phyloP scores from a whole-genome alignment of 805 yeast species.

The Saturnispora saitoi region DNA sequence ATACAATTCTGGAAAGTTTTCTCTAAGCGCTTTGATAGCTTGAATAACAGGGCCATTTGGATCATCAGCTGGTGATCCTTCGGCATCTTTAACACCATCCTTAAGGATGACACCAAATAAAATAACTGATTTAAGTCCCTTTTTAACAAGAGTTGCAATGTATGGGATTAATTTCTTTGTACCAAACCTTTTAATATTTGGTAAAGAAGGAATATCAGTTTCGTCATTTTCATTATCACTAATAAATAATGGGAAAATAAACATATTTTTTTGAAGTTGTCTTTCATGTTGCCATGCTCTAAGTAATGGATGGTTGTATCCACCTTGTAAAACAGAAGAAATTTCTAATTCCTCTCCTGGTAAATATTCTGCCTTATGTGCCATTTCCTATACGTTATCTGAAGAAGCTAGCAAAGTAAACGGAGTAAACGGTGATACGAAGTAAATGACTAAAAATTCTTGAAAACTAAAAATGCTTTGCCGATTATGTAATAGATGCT shows the following conservation, averaged over 20 bases:
- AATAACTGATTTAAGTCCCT: constrained; percentile 81
- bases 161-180: constrained; percentile 68
- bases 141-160: constrained; percentile 57
- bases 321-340: constrained; percentile 81
- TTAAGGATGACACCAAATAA: constrained; percentile 86
- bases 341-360: constrained; percentile 50
- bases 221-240: constrained; percentile 79
- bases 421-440: too few species aligned
- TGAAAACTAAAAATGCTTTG: too few species aligned
- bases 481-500: too few species aligned
- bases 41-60: constrained; percentile 91
- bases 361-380: constrained; percentile 64
- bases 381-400: constrained; percentile 9
- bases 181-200: constrained; percentile 84
- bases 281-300: constrained; percentile 89
- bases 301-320: constrained; percentile 82
- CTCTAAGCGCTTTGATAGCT: constrained; percentile 57
- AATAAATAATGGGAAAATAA: constrained; percentile 86
- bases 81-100: constrained; percentile 66
- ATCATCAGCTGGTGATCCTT: constrained; percentile 89
- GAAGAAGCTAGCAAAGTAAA: too few species aligned
- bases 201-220: constrained; percentile 63
- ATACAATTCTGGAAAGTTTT: constrained; percentile 71
- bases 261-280: constrained; percentile 77
- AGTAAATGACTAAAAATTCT: too few species aligned